phyloP scores from a whole-genome alignment of 306 rosid species.

The Fragaria nilgerrensis region DNA sequence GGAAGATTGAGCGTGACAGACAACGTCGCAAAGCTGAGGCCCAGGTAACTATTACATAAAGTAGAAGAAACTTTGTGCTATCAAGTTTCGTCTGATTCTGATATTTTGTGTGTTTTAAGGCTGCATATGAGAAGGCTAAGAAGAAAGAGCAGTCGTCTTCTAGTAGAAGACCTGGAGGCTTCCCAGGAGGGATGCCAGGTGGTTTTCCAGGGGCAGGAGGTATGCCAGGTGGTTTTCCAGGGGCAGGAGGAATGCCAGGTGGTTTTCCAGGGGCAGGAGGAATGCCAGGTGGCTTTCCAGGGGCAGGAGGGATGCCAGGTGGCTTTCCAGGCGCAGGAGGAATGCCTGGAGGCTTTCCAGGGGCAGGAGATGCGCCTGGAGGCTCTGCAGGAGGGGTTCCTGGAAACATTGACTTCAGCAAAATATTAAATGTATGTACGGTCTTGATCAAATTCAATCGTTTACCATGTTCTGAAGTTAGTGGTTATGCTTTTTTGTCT shows the following conservation, averaged over 20 bases:
- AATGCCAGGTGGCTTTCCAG: constrained; percentile 31
- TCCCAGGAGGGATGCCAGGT: constrained; percentile 52
- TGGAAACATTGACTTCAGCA: constrained; percentile 86
- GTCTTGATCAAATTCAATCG: not conserved
- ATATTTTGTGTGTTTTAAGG: constrained; percentile 43
- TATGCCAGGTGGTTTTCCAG: constrained; percentile 34
- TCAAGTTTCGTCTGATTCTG: constrained; percentile 13
- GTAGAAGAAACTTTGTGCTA: not conserved
- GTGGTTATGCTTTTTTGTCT: not conserved
- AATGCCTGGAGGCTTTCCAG: constrained; percentile 5
- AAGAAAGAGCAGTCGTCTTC: constrained; percentile 79
- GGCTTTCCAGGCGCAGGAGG: constrained; percentile 45
- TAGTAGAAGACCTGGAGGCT: constrained; percentile 56
- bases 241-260: constrained; percentile 23
- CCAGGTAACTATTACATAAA: constrained; percentile 47
- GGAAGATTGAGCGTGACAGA: constrained; percentile 55
- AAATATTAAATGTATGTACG: constrained; percentile 60
- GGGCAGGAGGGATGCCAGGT: constrained; percentile 44
- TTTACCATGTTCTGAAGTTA: constrained; percentile 17
- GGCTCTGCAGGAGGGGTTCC: constrained; percentile 61
- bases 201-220: constrained; percentile 53
- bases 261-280: constrained; percentile 36
- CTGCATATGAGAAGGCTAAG: constrained; percentile 89
- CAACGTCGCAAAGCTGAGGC: constrained; percentile 82
- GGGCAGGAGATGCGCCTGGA: constrained; percentile 21